Evolutionary conservation across 768 basidiomycete species (phyloP).

Genomic region (Rhodotorula graminis): DNA sequence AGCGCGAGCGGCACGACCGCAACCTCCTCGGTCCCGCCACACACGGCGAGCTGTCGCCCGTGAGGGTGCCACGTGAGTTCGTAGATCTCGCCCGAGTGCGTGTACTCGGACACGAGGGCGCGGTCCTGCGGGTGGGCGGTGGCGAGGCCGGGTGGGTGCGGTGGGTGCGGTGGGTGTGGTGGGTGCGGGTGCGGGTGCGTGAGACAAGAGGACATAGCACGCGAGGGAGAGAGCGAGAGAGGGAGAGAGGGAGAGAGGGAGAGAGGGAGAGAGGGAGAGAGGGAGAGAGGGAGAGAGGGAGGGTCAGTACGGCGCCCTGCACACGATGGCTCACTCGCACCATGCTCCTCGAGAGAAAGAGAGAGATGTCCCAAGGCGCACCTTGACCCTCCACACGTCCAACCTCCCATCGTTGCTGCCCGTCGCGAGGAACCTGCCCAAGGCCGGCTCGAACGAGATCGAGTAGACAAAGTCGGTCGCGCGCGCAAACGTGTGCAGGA

Average conservation of each 20-base stretch:
- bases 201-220: not conserved
- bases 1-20: conserved; percentile 30
- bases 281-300: not conserved
- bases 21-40: conserved; percentile 27
- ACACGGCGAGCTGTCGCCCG: conserved; percentile 39
- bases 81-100: conserved; percentile 36
- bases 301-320: not conserved
- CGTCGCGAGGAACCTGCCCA: conserved; percentile 64
- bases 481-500: conserved; percentile 65
- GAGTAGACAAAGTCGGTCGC: conserved; percentile 70
- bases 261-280: too few relatives aligned
- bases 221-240: too few relatives aligned
- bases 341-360: too few relatives aligned
- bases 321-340: too few relatives aligned
- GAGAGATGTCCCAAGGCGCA: conserved; percentile 45
- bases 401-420: conserved; percentile 75
- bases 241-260: too few relatives aligned
- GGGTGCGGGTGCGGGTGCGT: too few relatives aligned
- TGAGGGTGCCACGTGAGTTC: conserved; percentile 40
- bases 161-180: too few relatives aligned
- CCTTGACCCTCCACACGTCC: conserved; percentile 65
- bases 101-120: conserved; percentile 39
- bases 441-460: conserved; percentile 65
- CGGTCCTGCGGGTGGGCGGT: conserved; percentile 30
- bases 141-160: too few relatives aligned